A percentile compares a stretch with the other conserved stretches of the same genome.
These are phyloP conservation scores for Emergomyces africanus DNA, from an alignment of 2,329 filamentous ascomycete species.

Conservation along the genomic window DNA sequence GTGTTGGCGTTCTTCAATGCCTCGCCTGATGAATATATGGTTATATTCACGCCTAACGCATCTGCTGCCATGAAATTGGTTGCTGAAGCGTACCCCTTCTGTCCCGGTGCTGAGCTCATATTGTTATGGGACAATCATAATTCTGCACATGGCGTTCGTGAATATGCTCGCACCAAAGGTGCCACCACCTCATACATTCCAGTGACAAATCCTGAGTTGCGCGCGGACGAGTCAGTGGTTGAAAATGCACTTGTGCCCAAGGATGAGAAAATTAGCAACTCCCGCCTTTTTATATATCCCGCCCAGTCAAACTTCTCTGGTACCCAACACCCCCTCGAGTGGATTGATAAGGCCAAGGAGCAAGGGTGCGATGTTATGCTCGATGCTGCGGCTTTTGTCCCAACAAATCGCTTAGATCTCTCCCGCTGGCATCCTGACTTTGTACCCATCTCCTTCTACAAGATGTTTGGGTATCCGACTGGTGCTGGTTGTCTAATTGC, in stretches of 20 bases:
- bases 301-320: constrained; percentile 61
- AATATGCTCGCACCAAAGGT: constrained; percentile 6
- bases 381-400: constrained; percentile 53
- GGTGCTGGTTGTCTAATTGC: constrained; percentile 50
- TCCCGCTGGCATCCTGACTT: constrained; percentile 46
- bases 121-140: constrained; percentile 47
- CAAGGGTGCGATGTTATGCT: constrained; percentile 37
- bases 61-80: constrained; percentile 52
- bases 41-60: constrained; percentile 50
- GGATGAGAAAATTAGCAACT: constrained; percentile 16
- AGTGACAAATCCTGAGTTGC: constrained; percentile 1
- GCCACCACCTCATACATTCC: constrained; percentile 3
- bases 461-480: constrained; percentile 52
- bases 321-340: constrained; percentile 45
- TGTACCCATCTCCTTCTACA: constrained; percentile 49
- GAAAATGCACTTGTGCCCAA: neutral
- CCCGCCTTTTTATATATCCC: constrained; percentile 48
- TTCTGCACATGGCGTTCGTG: constrained; percentile 49
- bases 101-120: constrained; percentile 36
- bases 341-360: constrained; percentile 30
- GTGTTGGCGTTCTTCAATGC: constrained; percentile 47
- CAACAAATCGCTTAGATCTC: constrained; percentile 46
- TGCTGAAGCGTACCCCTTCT: constrained; percentile 17
- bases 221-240: constrained; percentile 1
- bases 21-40: constrained; percentile 45